Evolutionary conservation across 495 filamentous ascomycete species (phyloP).

Genomic region (Apodospora peruviana): DNA sequence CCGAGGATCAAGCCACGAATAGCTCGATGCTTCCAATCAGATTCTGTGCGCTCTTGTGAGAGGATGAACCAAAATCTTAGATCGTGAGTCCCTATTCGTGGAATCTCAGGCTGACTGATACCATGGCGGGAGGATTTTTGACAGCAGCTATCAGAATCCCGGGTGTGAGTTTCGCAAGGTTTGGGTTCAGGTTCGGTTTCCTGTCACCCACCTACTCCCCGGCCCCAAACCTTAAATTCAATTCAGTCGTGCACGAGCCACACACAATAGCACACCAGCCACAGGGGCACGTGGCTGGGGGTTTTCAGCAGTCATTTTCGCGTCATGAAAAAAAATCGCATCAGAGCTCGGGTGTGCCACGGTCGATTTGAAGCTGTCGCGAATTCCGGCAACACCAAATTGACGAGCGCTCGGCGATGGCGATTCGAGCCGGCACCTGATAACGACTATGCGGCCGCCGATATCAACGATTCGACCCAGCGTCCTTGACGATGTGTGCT

Average conservation of each 20-base stretch:
- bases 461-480: constrained; percentile 17
- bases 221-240: not conserved
- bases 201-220: not conserved
- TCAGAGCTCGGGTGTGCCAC: not conserved
- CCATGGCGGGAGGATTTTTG: not conserved
- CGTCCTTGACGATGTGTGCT: constrained; percentile 20
- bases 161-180: not conserved
- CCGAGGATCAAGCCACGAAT: not conserved
- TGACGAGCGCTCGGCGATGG: constrained; percentile 20
- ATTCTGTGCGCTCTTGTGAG: not conserved
- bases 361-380: not conserved
- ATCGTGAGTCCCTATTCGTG: not conserved
- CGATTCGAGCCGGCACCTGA: constrained; percentile 23
- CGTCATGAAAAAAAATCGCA: not conserved
- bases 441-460: constrained; percentile 29
- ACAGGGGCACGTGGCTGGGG: too few species aligned
- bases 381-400: constrained; percentile 2
- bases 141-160: not conserved
- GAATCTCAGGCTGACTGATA: not conserved
- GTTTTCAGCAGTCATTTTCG: not conserved
- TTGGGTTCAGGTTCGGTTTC: not conserved
- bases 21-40: not conserved
- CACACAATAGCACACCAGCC: too few species aligned
- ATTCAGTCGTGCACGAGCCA: too few species aligned
- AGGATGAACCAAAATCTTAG: not conserved